A percentile compares a stretch with the other conserved stretches of the same genome.
Evolutionary conservation across 768 basidiomycete species (phyloP).

Genomic region (Roridomyces roridus): DNA sequence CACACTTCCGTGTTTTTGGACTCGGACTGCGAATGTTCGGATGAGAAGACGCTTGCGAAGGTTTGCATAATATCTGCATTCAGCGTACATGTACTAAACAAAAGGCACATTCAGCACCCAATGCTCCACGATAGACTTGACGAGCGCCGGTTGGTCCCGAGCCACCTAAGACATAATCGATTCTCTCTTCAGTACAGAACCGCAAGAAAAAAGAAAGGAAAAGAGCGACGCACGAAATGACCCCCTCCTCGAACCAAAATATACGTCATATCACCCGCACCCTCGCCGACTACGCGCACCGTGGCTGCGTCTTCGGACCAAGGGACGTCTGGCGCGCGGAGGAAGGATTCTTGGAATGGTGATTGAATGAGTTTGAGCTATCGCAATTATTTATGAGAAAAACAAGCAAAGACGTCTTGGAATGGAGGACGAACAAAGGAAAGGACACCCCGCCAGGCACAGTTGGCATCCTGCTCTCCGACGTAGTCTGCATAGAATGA

Average conservation of each 20-base stretch:
- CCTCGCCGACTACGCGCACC: constrained; percentile 34
- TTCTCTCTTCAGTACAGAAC: not conserved
- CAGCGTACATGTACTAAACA: too few relatives aligned
- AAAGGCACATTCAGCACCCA: constrained; percentile 23
- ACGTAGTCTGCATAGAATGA: constrained; percentile 30
- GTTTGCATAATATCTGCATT: too few relatives aligned
- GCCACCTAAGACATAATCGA: constrained; percentile 14
- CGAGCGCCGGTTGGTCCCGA: constrained; percentile 26
- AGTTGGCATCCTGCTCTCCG: constrained; percentile 36
- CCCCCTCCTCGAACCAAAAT: constrained; percentile 37
- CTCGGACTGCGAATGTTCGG: too few relatives aligned
- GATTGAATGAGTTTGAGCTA: constrained; percentile 33
- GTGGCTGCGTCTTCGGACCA: constrained; percentile 30
- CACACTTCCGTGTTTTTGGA: too few relatives aligned
- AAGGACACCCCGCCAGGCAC: constrained; percentile 35
- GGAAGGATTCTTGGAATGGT: constrained; percentile 34
- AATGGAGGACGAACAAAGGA: constrained; percentile 26
- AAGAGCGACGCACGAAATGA: constrained; percentile 35
- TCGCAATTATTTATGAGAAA: not conserved
- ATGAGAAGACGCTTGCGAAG: too few relatives aligned
- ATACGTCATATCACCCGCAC: constrained; percentile 41
- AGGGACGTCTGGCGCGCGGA: constrained; percentile 31
- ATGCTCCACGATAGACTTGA: constrained; percentile 28
- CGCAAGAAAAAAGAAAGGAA: not conserved
- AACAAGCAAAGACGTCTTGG: not conserved